Conservation (phyloP, 805 yeast genomes). For the Yueomyces sp. region DNA sequence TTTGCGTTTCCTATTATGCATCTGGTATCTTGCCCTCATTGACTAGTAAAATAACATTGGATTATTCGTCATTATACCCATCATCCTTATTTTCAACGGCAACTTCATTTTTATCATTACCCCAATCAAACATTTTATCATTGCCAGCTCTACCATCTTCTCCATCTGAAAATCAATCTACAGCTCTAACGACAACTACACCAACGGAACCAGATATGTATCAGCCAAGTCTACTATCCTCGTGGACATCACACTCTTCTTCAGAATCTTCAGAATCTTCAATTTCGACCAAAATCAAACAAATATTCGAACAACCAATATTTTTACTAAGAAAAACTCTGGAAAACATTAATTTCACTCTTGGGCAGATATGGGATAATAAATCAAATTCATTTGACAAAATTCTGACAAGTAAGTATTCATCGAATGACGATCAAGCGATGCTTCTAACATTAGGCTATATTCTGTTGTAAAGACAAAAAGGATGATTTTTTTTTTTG, state of each 20-base stretch:
- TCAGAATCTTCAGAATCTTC: not conserved
- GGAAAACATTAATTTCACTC: too few species aligned
- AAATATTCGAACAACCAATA: not conserved
- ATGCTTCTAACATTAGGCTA: not conserved
- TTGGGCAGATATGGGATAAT: not conserved
- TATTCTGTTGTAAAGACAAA: not conserved
- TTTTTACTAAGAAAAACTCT: not conserved
- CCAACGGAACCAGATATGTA: not conserved
- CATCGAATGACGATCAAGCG: not conserved
- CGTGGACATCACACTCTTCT: not conserved
- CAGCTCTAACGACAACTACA: not conserved
- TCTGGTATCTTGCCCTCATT: not conserved
- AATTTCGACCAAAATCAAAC: not conserved
- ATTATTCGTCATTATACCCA: not conserved
- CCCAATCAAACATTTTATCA: not conserved
- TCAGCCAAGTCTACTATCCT: not conserved
- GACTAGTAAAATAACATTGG: not conserved
- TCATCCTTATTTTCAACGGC: not conserved
- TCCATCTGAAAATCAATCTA: not conserved
- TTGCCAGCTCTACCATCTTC: not conserved
- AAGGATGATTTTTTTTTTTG: too few species aligned
- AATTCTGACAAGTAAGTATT: not conserved
- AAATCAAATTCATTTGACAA: not conserved
- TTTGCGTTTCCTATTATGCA: slow-evolving; percentile 12
- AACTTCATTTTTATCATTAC: not conserved